These are phyloP conservation scores for Candida easanensis DNA, from an alignment of 805 yeast species.

Conservation along the genomic window DNA sequence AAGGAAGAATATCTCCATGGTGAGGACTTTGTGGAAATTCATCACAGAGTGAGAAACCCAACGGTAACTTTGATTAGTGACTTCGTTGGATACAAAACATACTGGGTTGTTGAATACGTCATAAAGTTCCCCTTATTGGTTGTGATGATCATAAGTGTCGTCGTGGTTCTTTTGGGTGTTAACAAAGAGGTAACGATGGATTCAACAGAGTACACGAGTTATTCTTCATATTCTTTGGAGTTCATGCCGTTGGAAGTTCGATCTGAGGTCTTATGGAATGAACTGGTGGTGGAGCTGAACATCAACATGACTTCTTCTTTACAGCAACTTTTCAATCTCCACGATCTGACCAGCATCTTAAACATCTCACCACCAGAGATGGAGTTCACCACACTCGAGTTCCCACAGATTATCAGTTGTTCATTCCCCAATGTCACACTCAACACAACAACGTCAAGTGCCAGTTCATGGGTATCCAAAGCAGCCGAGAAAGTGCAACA, in stretches of 20 bases:
- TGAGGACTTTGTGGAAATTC: neutral
- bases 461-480: neutral
- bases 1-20: conserved; percentile 3
- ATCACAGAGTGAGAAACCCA: conserved; percentile 4
- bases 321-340: neutral
- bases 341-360: conserved; percentile 8
- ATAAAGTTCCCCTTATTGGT: conserved; percentile 4
- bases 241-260: neutral
- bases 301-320: conserved; percentile 2
- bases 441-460: neutral
- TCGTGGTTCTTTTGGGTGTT: conserved; percentile 1
- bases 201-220: neutral
- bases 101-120: conserved; percentile 9
- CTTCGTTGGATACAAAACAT: neutral
- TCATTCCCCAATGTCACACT: conserved; percentile 1
- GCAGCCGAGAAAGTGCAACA: neutral
- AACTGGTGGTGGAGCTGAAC: neutral
- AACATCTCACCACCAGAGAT: neutral
- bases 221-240: neutral
- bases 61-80: conserved; percentile 9
- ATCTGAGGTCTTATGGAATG: neutral
- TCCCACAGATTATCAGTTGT: neutral
- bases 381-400: neutral
- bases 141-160: conserved; percentile 2
- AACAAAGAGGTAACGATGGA: no score